Conservation (phyloP, 257 asterid species). For the Cruciata laevipes region DNA sequence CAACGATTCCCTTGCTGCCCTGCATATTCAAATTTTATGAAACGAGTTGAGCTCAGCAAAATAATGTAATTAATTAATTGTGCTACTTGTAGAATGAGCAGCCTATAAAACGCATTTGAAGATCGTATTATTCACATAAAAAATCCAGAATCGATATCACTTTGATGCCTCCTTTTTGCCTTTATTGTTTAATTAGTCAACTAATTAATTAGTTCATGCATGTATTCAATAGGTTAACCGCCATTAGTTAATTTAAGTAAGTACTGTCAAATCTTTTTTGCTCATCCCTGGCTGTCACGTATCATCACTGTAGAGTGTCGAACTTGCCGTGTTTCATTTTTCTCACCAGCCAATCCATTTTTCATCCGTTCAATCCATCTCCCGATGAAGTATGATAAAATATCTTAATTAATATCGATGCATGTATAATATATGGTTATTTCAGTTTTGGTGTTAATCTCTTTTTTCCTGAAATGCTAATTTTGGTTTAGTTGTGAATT, state of each 20-base stretch:
- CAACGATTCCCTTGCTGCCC: background rate
- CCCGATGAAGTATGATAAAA: no score
- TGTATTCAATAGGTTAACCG: no score
- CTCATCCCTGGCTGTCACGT: slow-evolving; percentile 2
- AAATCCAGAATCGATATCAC: background rate
- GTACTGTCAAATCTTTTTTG: no score
- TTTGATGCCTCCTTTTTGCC: background rate
- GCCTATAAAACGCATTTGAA: background rate
- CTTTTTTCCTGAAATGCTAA: no score
- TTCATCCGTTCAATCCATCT: no score
- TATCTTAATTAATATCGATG: no score
- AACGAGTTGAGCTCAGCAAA: background rate
- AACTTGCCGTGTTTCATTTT: background rate
- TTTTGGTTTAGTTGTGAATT: no score
- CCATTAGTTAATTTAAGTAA: no score
- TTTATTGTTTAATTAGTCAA: background rate
- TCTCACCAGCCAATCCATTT: background rate
- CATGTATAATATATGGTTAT: no score
- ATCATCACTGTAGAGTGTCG: background rate
- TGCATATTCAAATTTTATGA: background rate
- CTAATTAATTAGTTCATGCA: no score
- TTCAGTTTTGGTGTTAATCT: no score
- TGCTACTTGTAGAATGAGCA: background rate
- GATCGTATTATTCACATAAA: background rate
- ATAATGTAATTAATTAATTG: no score